Evolutionary conservation across 2,329 filamentous ascomycete genomes (phyloP).

Genomic region (Phialophora tarda): DNA sequence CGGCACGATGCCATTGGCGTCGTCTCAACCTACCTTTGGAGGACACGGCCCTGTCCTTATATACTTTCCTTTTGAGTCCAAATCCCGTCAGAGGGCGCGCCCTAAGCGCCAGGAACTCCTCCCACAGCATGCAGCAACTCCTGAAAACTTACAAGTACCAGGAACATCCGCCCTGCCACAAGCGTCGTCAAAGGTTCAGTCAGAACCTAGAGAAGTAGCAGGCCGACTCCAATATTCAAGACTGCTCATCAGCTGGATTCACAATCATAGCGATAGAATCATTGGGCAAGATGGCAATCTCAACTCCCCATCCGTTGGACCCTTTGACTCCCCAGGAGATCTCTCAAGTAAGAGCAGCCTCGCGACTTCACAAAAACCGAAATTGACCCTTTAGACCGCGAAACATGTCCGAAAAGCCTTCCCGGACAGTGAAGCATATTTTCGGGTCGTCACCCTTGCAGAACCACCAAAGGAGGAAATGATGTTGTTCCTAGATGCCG

Average conservation of each 20-base stretch:
- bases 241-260: background rate
- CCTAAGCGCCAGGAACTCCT: background rate
- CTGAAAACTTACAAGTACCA: background rate
- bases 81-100: conserved; percentile 26
- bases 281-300: conserved; percentile 10
- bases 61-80: conserved; percentile 22
- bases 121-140: conserved; percentile 8
- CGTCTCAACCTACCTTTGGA: conserved; percentile 25
- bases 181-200: background rate
- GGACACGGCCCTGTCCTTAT: conserved; percentile 3
- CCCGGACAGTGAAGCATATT: conserved; percentile 47
- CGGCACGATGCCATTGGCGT: background rate
- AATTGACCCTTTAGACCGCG: conserved; percentile 36
- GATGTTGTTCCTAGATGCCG: conserved; percentile 52
- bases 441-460: conserved; percentile 58
- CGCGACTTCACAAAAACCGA: background rate
- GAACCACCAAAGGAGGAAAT: conserved; percentile 59
- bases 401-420: conserved; percentile 47
- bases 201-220: background rate
- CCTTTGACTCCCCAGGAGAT: conserved; percentile 44
- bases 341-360: conserved; percentile 35
- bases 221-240: background rate
- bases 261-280: background rate
- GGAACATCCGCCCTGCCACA: background rate
- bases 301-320: conserved; percentile 43